Evolutionary conservation across 1,284 basidiomycete species (phyloP), one percentile per base, ranked within the genome.

Genomic region (Sanguinoderma infundibulare): DNA sequence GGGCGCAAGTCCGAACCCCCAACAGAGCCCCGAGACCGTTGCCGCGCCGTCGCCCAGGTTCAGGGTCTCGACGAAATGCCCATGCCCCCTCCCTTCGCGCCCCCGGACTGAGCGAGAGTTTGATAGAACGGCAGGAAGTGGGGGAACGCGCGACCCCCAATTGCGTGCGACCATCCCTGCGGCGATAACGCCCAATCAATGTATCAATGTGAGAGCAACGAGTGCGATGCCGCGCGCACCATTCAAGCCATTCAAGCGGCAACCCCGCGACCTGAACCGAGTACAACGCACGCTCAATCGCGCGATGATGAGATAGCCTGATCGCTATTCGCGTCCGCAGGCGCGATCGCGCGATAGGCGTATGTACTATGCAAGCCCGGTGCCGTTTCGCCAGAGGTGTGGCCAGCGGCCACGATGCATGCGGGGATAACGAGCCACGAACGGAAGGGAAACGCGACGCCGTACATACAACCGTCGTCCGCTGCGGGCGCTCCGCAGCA

Each of bases 111-210:
- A n/a, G n/a, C 20, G 22, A 51, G 3, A 20, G 9, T 28, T 32
- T 49, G 49, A 35, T 9, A 7, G 20, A 4, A 51, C 14, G 49
- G 35, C n/a, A 20, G 32, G 12, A 51, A 51, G 30, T 9, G 12
- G 30, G 32, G 24, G n/a, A n/a, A n/a, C n/a, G n/a, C n/a, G n/a
- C n/a, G n/a, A n/a, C n/a, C n/a, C n/a, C n/a, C n/a, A n/a, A n/a
- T n/a, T 32, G 20, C 26, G 55, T 36, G 35, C n/a, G n/a, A 17
- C 17, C 32, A 22, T 26, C 12, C n/a, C 14, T 57, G 44, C 57
- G 57, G 61, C 36, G 57, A 59, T 59, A 62, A 47, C 32, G 20
- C n/a, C n/a, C n/a, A n/a, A n/a, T n/a, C 38, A 39, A 10, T n/a
- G 40, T n/a, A n/a, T n/a, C n/a, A n/a, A n/a, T n/a, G 59, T 61